These are phyloP conservation scores for Scortechinia acanthostroma DNA, from an alignment of 2,329 filamentous ascomycete species.

Conservation along the genomic window DNA sequence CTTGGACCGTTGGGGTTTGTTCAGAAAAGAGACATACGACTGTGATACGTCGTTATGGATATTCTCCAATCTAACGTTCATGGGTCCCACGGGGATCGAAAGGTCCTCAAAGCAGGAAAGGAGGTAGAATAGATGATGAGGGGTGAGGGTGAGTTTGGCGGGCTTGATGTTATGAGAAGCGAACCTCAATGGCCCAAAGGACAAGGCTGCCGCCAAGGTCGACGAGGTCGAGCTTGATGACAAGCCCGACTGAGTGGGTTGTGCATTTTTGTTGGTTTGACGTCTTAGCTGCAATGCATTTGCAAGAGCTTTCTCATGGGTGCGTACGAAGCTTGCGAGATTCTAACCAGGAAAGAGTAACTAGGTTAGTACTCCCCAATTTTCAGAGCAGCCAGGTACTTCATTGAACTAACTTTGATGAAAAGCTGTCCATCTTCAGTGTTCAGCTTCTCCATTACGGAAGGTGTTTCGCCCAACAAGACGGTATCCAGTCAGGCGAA, in stretches of 20 bases:
- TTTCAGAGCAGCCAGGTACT: no score
- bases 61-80: slow-evolving; percentile 93
- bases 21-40: slow-evolving; percentile 90
- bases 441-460: slow-evolving; percentile 39
- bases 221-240: slow-evolving; percentile 66
- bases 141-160: slow-evolving; percentile 83
- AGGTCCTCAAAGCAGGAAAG: slow-evolving; percentile 92
- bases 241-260: slow-evolving; percentile 44
- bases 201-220: slow-evolving; percentile 74
- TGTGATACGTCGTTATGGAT: slow-evolving; percentile 81
- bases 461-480: neutral
- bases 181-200: slow-evolving; percentile 77
- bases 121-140: slow-evolving; percentile 94
- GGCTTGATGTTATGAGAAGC: slow-evolving; percentile 80
- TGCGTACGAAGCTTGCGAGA: slow-evolving; percentile 90
- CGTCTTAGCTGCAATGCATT: slow-evolving; percentile 86
- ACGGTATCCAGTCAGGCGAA: neutral
- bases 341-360: slow-evolving; percentile 52
- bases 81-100: slow-evolving; percentile 81
- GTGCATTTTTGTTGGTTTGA: slow-evolving; percentile 48
- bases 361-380: slow-evolving; percentile 3
- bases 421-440: slow-evolving; percentile 86
- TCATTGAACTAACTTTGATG: slow-evolving; percentile 63
- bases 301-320: slow-evolving; percentile 92
- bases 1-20: slow-evolving; percentile 73